Evolutionary conservation across 169 alveolate genomes (phyloP), one percentile per base, ranked within the genome.

Genomic region (Plasmodium inui): DNA sequence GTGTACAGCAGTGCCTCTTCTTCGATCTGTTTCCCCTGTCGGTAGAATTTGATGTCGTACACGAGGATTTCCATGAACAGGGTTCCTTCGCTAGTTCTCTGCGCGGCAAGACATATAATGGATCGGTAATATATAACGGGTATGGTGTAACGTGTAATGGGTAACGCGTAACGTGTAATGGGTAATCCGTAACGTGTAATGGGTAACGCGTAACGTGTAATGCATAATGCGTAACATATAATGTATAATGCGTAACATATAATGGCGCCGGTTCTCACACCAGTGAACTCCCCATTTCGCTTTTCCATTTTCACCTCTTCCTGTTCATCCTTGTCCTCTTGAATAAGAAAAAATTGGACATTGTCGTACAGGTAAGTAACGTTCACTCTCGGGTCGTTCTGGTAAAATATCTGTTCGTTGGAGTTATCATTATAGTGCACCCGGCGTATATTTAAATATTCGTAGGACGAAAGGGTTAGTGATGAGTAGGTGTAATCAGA

Each of bases 401-500:
- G 50, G 55, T 88, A 78, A 88, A 88, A 88, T 78, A 88, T 26
- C 34, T 88, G 78, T 61, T 88, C 94, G 72, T 78, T 44, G 14
- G 89, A 17, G 41, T 88, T 37, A 34, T 88, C 94, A 61, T 78
- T 88, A 57, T 88, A 88, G 26, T 88, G 57, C 71, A 61, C 82
- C 50, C 46, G 30, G 30, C 94, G 80, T 57, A 88, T 39, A 39
- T 79, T 55, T 28, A 88, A 32, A 57, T 79, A 39, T 50, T 88
- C 94, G 46, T 78, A 88, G 10, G 71, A 76, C 12, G 94, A 78
- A 34, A 88, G 37, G 28, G 94, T 79, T 78, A 88, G 81, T 9
- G 89, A 88, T 37, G 94, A 88, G 82, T 88, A 88, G 5, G 94
- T 88, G 46, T 88, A 88, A 28, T 78, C 89, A 1, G 94, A 88